phyloP scores from a whole-genome alignment of 2,329 filamentous ascomycete species.

The Diaporthe sp. region DNA sequence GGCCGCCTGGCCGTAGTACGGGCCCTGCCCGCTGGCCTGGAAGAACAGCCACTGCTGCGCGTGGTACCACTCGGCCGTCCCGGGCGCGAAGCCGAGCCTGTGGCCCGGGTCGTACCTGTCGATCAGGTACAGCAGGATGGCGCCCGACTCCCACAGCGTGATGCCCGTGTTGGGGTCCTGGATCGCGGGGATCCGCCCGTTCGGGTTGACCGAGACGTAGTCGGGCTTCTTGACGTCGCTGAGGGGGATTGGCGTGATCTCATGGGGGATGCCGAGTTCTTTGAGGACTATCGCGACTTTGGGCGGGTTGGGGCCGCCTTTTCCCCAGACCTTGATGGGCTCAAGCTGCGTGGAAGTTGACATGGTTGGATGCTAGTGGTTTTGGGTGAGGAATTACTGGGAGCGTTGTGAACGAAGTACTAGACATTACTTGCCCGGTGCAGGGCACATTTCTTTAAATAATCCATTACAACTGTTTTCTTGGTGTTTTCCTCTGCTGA shows the following conservation, averaged over 20 bases:
- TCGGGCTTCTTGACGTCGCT: slow-evolving; percentile 24
- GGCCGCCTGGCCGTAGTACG: slow-evolving; percentile 56
- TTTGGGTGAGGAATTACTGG: background rate
- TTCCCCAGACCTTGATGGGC: slow-evolving; percentile 49
- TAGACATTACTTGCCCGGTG: background rate
- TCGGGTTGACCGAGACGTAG: slow-evolving; percentile 31
- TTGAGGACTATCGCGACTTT: slow-evolving; percentile 50
- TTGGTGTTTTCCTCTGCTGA: background rate
- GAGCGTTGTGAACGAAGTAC: too few relatives aligned
- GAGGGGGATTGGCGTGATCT: slow-evolving; percentile 44
- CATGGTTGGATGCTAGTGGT: slow-evolving; percentile 3
- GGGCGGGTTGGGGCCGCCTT: slow-evolving; percentile 48
- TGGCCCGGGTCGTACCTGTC: slow-evolving; percentile 59
- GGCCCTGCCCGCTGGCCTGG: slow-evolving; percentile 59
- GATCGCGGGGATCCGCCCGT: slow-evolving; percentile 36
- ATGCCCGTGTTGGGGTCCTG: slow-evolving; percentile 59
- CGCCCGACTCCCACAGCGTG: slow-evolving; percentile 64
- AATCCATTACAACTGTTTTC: background rate
- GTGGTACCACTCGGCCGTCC: slow-evolving; percentile 52
- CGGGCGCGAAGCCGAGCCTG: slow-evolving; percentile 55
- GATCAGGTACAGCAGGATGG: slow-evolving; percentile 64
- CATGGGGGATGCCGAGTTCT: slow-evolving; percentile 51
- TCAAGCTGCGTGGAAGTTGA: slow-evolving; percentile 45
- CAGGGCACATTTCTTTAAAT: background rate
- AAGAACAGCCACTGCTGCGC: slow-evolving; percentile 60